Evolutionary conservation across 169 alveolate genomes (phyloP), one percentile per base, ranked within the genome.

Genomic region (Plasmodium malariae): DNA sequence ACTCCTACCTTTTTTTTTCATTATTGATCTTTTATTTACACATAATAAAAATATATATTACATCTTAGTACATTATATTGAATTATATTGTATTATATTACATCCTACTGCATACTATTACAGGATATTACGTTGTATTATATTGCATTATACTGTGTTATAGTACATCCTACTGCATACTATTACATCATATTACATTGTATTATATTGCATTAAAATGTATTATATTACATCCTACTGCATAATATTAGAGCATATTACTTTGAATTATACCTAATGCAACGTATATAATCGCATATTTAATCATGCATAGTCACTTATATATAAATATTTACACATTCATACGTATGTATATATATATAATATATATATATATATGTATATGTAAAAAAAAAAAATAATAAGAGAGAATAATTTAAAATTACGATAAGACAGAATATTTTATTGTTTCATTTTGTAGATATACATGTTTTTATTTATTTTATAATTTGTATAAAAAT

Each of bases 351-450:
- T 60, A 60, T 60, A 3, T 59, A 40, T 19, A 19, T 17, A 21
- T 21, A 21, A 60, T 21, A 60, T 21, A 7, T 59, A 59, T 59
- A 59, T 21, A 59, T 21, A 60, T 21, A 21, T 65, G 51, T 17
- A 32, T 34, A 65, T 17, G 24, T 34, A 28, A 34, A 34, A 65
- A 17, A 48, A 17, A 60, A 60, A 9, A 60, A 60, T 9, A 60
- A 14, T 12, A 14, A 60, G 19, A 24, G 71, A 30, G 43, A 60
- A 60, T 60, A 60, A 24, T 12, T 12, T 71, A 67, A 43, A 19
- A 36, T 21, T 67, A 43, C 76, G 55, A 71, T 49, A 49, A 71
- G 86, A 71, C 86, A 69, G 48, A 71, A 26, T 6, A 67, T 45
- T 67, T 67, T 37, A 4, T 60, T 60, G 70, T 60, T 60, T 60